These are phyloP conservation scores for Orbilia blumenaviensis DNA, from an alignment of 2,329 filamentous ascomycete genomes.

Conservation along the genomic window DNA sequence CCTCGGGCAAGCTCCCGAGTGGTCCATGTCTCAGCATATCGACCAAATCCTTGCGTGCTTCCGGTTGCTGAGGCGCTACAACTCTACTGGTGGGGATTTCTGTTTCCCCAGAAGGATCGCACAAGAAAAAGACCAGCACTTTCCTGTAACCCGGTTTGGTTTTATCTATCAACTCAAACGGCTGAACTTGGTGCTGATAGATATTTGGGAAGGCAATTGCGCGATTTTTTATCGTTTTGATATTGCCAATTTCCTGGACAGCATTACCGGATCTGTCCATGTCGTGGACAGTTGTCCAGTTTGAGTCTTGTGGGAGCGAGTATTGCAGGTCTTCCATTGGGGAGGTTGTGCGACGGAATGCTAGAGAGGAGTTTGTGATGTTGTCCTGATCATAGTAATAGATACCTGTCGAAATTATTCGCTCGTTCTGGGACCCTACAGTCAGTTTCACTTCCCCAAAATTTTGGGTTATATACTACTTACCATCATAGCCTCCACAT, in stretches of 20 bases:
- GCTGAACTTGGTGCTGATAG: conserved; percentile 47
- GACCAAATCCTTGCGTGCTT: conserved; percentile 24
- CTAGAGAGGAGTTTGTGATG: conserved; percentile 66
- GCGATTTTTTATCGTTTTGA: conserved; percentile 29
- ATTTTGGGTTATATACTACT: neutral
- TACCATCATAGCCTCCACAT: conserved; percentile 66
- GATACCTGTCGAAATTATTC: conserved; percentile 71
- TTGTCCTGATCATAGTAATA: conserved; percentile 72
- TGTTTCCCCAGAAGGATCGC: conserved; percentile 57
- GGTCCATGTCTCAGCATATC: conserved; percentile 12
- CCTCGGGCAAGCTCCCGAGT: conserved; percentile 47
- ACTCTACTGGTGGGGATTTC: conserved; percentile 21
- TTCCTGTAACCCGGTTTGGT: conserved; percentile 46
- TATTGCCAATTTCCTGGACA: conserved; percentile 44
- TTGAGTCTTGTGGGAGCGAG: conserved; percentile 23
- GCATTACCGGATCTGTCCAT: conserved; percentile 17
- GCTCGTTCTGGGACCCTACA: conserved; percentile 66
- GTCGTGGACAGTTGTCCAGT: conserved; percentile 34
- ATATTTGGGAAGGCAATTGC: conserved; percentile 48
- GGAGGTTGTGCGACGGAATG: conserved; percentile 63
- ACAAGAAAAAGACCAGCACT: conserved; percentile 47
- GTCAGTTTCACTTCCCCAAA: neutral
- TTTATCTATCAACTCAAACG: conserved; percentile 49
- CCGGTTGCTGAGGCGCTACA: conserved; percentile 45
- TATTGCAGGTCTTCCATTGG: conserved; percentile 19